A percentile compares a stretch with the other conserved stretches of the same genome.
These are phyloP conservation scores for Penicillium sp. DNA, from an alignment of 2,329 filamentous ascomycete genomes.

Conservation along the genomic window DNA sequence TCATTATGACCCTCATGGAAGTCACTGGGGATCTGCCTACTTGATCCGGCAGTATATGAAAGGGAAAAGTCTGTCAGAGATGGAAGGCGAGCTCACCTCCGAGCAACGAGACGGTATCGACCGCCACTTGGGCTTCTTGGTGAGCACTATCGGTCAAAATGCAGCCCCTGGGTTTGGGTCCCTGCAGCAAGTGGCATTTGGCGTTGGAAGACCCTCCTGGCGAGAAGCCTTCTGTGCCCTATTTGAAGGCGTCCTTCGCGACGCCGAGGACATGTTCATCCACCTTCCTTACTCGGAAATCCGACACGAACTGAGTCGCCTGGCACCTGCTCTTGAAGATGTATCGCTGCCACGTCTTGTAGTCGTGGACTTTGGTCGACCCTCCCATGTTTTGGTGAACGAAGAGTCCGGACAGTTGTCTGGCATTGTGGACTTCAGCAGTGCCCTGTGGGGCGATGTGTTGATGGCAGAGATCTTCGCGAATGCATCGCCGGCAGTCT, in stretches of 20 bases:
- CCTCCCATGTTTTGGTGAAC: slow-evolving; percentile 53
- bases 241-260: slow-evolving; percentile 54
- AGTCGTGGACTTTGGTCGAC: slow-evolving; percentile 48
- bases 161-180: slow-evolving; percentile 52
- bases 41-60: slow-evolving; percentile 39
- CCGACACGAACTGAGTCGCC: slow-evolving; percentile 48
- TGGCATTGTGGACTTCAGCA: slow-evolving; percentile 54
- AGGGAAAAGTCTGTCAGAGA: slow-evolving; percentile 34
- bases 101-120: slow-evolving; percentile 35
- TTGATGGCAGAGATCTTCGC: slow-evolving; percentile 54
- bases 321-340: slow-evolving; percentile 48
- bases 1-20: slow-evolving; percentile 34
- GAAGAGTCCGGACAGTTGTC: slow-evolving; percentile 47
- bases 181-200: slow-evolving; percentile 47
- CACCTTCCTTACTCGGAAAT: slow-evolving; percentile 57
- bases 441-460: slow-evolving; percentile 57
- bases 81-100: slow-evolving; percentile 29
- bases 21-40: slow-evolving; percentile 31
- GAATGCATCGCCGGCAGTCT: slow-evolving; percentile 32
- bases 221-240: slow-evolving; percentile 52
- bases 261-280: slow-evolving; percentile 59
- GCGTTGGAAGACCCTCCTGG: slow-evolving; percentile 52
- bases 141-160: slow-evolving; percentile 46
- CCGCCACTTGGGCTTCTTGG: slow-evolving; percentile 34
- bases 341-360: slow-evolving; percentile 54